Evolutionary conservation across 1,284 basidiomycete genomes (phyloP).

Genomic region (Rhodotorula sp.): DNA sequence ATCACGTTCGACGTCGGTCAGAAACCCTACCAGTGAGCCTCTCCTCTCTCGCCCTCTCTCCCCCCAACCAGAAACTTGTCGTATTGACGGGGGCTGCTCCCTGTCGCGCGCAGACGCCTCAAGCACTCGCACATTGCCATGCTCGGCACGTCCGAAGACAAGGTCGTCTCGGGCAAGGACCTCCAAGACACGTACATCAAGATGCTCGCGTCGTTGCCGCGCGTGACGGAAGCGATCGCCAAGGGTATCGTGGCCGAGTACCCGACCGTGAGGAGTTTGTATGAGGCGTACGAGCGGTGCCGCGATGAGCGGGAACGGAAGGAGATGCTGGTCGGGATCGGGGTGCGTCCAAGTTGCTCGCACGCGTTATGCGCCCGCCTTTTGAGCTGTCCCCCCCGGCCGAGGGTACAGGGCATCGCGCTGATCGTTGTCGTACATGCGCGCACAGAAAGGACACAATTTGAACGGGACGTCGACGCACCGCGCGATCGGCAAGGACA

Average conservation of each 20-base stretch:
- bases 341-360: too few relatives aligned
- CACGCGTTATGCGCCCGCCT: too few relatives aligned
- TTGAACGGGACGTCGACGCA: conserved; percentile 39
- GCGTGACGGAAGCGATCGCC: conserved; percentile 36
- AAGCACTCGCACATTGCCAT: conserved; percentile 35
- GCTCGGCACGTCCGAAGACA: conserved; percentile 39
- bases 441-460: conserved; percentile 28
- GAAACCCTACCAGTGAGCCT: conserved; percentile 42
- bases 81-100: not conserved
- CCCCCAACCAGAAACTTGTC: not conserved
- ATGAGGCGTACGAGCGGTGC: conserved; percentile 24
- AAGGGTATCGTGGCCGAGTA: conserved; percentile 38
- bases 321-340: conserved; percentile 37
- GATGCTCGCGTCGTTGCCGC: conserved; percentile 37
- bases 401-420: too few relatives aligned
- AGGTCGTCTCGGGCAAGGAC: conserved; percentile 30
- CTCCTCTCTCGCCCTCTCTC: not conserved
- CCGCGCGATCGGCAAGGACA: conserved; percentile 31
- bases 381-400: too few relatives aligned
- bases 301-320: conserved; percentile 23
- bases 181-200: conserved; percentile 40
- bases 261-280: conserved; percentile 36
- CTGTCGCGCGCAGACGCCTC: conserved; percentile 24
- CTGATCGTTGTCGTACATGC: too few relatives aligned
- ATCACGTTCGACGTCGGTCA: conserved; percentile 40